phyloP scores from a whole-genome alignment of 1,284 basidiomycete genomes.

The Trichosporon asahii region DNA sequence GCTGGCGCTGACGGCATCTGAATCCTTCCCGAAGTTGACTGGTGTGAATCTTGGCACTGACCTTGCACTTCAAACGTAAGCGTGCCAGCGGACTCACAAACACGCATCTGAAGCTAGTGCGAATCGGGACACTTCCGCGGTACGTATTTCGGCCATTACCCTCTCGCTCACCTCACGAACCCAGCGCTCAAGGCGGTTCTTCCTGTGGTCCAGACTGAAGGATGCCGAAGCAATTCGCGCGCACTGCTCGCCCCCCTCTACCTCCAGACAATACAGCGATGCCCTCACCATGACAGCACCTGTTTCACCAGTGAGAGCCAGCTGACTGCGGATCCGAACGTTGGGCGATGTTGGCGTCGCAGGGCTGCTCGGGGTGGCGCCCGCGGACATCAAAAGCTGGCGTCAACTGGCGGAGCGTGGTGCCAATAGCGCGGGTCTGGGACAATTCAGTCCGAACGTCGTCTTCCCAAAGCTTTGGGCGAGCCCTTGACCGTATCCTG shows the following conservation, averaged over 20 bases:
- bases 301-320: background rate
- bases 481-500: background rate
- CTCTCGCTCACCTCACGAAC: background rate
- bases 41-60: conserved; percentile 8
- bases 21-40: background rate
- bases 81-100: background rate
- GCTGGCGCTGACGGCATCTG: background rate
- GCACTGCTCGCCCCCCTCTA: background rate
- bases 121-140: background rate
- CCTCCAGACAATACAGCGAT: background rate
- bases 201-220: background rate
- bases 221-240: background rate
- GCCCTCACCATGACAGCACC: conserved; percentile 2
- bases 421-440: background rate
- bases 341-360: background rate
- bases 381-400: background rate
- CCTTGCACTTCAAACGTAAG: background rate
- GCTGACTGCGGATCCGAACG: conserved; percentile 2
- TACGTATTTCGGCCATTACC: background rate
- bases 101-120: background rate
- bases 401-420: no score
- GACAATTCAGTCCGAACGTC: background rate
- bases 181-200: background rate
- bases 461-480: background rate
- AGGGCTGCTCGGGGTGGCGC: background rate